Evolutionary conservation across 2,329 filamentous ascomycete genomes (phyloP).

Genomic region (Teratosphaeria gauchensis): DNA sequence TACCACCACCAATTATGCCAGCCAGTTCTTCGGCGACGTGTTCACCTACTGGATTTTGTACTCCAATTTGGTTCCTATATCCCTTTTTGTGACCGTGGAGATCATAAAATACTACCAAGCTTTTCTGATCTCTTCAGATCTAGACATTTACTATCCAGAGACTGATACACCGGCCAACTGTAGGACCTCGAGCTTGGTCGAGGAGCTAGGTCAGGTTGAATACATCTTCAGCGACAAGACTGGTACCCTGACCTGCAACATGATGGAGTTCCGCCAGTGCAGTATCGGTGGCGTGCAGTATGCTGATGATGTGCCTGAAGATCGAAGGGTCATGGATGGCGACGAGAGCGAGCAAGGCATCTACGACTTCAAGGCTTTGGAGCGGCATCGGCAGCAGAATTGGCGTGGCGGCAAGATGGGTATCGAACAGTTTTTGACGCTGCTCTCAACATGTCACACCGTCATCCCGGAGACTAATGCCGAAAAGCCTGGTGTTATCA

Average conservation of each 20-base stretch:
- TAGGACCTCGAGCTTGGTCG: constrained; percentile 88
- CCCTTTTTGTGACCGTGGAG: constrained; percentile 93
- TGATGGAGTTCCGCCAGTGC: constrained; percentile 97
- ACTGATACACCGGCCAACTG: constrained; percentile 94
- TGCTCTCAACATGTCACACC: constrained; percentile 87
- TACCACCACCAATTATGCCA: constrained; percentile 53
- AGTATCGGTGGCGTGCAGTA: constrained; percentile 92
- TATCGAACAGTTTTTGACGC: constrained; percentile 75
- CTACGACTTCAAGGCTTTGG: constrained; percentile 71
- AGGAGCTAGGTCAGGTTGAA: constrained; percentile 95
- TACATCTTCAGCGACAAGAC: constrained; percentile 99
- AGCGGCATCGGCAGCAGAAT: constrained; percentile 50
- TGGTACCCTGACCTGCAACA: constrained; percentile 91
- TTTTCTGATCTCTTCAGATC: constrained; percentile 93
- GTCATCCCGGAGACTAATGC: constrained; percentile 87
- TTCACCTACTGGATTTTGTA: constrained; percentile 98
- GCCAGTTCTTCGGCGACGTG: constrained; percentile 85
- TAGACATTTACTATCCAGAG: constrained; percentile 96
- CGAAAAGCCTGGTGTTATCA: constrained; percentile 70
- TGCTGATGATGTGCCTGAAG: constrained; percentile 82
- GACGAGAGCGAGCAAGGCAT: constrained; percentile 71
- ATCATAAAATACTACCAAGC: constrained; percentile 97
- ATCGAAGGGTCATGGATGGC: constrained; percentile 63
- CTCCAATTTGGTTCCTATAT: constrained; percentile 92
- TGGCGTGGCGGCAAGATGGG: constrained; percentile 35